Evolutionary conservation across 345 rosid genomes (phyloP), one percentile per base, ranked within the genome.

Genomic region (Rhodomyrtus tomentosa): DNA sequence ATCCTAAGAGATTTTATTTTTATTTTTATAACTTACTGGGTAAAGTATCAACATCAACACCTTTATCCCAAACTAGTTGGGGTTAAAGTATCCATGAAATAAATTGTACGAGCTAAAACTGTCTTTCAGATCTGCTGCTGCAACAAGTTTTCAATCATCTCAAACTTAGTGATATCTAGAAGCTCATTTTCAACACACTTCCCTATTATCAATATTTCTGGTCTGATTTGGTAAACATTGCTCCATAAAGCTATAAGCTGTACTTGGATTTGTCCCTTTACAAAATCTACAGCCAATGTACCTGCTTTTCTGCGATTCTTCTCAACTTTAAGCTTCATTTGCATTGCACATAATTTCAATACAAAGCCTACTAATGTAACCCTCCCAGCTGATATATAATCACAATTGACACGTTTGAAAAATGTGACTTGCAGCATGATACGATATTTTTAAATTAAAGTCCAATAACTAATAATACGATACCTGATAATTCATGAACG

Each of bases 401-500:
- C 24, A 24, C 76, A 82, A 56, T 32, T 45, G 38, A 56, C 49
- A 27, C 22, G 36, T 24, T 21, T 36, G 24, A 82, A 29, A 55
- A 42, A n/a, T 3, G 51, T 32, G 50, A 82, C 58, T 54, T 49
- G 22, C 12, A 2, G 76, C 76, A 2, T 32, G 24, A 36, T 18
- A 68, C n/a, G 5, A 84, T 27, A 56, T 32, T 83, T 49, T 52
- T 12, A 62, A 27, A 50, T 10, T 4, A 21, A 58, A 38, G 5
- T 24, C 45, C 24, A 45, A 49, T 14, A 13, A 12, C 42, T 56
- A 42, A 10, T 52, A 29, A 81, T 52, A 32, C 55, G 45, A 50
- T 93, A 96, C 99, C 99, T 98, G 99, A 90, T 98, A 98, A 88
- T 98, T 98, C 99, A 95, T 94, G 89, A 96, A 98, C 56, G 99